Evolutionary conservation across 1,284 basidiomycete genomes (phyloP), one percentile per base, ranked within the genome.

Genomic region (Cutaneotrichosporon mucoides): DNA sequence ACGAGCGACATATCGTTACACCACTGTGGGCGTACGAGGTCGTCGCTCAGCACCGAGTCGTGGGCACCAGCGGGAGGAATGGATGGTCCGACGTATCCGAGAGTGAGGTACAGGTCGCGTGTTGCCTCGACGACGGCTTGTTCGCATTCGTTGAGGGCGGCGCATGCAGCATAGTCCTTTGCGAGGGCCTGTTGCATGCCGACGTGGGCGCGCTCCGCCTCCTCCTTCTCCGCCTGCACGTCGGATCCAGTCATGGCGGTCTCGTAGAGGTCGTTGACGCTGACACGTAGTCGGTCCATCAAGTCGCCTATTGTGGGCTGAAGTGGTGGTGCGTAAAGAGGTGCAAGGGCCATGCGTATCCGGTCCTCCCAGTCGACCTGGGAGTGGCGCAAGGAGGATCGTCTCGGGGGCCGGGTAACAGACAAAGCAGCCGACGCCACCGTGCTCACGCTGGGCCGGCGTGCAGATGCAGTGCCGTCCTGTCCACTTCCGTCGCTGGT

Each of bases 71-170:
- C 42, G 9, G 60, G 37, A 7, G 57, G 45, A 41, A 74, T 70
- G 9, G 72, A 13, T 2, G 74, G 75, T 6, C 75, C 72, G 12
- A 77, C 73, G 56, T 77, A 77, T 10, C 77, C 75, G 41, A 72
- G 74, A 0, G 72, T 61, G 7, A 58, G 42, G 33, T 76, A 61
- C 5, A 79, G 66, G 8, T 68, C 58, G 10, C 73, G 67, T 5
- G 77, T 64, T 1, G 69, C 58, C 0, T 60, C 48, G 3, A 74
- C 64, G 8, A 68, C 64, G 1, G 69, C 56, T 46, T 60, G 60
- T 13, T 72, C 68, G 43, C 35, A 44, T 15, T 35, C 43, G 16
- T 54, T 46, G 43, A 46, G 34, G 24, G 35, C 16, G 15, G 43
- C 36, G 35, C 42, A 45, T 6, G 66, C 57, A 0, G 76, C 73